Conservation (phyloP, 129 eudicot genomes). For the Erigeron canadensis region DNA sequence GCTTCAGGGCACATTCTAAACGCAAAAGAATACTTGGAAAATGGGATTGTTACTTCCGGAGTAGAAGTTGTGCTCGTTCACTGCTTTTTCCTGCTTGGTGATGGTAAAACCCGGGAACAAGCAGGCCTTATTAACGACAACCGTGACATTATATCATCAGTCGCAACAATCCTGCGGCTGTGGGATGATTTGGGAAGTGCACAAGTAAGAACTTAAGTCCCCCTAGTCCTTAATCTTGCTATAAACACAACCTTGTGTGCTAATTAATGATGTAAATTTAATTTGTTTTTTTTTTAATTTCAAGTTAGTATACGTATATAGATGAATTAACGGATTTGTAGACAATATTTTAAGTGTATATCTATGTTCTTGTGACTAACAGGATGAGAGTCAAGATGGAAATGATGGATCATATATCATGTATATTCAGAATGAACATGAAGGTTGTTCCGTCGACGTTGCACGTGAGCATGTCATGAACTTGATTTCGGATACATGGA, state of each 20-base stretch:
- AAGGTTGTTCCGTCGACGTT: conserved; percentile 20
- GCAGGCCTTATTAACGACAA: conserved; percentile 17
- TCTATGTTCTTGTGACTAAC: not conserved
- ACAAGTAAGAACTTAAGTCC: conserved; percentile 14
- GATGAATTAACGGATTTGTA: too few species aligned
- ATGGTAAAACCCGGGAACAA: conserved; percentile 9
- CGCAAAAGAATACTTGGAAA: conserved; percentile 43
- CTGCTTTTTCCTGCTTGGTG: conserved; percentile 43
- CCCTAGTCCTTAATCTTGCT: too few species aligned
- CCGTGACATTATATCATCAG: conserved; percentile 28
- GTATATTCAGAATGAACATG: conserved; percentile 38
- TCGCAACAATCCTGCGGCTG: conserved; percentile 46
- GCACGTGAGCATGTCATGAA: conserved; percentile 34
- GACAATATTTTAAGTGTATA: too few species aligned
- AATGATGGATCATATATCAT: conserved; percentile 53
- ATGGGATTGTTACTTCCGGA: conserved; percentile 50
- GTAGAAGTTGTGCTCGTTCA: conserved; percentile 40
- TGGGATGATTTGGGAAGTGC: conserved; percentile 42
- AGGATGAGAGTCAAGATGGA: conserved; percentile 58
- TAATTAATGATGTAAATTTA: not conserved
- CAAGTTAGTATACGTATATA: not conserved
- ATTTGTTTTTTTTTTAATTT: not conserved
- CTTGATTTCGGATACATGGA: conserved; percentile 48
- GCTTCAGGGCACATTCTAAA: conserved; percentile 37
- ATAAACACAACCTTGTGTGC: not conserved